phyloP scores from a whole-genome alignment of 345 rosid species.

The Populus ilicifolia region DNA sequence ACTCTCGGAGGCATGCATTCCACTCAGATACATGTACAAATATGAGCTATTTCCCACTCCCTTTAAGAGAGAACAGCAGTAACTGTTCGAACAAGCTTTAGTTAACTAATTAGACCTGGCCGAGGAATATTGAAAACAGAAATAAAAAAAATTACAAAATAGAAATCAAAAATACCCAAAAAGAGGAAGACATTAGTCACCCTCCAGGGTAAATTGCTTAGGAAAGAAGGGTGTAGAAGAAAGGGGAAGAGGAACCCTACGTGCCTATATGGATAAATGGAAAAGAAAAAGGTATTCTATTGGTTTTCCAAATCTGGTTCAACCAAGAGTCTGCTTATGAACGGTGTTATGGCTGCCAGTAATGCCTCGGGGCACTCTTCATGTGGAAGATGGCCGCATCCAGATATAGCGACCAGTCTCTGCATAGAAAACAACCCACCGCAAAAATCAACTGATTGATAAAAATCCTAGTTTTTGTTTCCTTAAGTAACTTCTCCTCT shows the following conservation, averaged over 20 bases:
- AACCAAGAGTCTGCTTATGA: constrained; percentile 59
- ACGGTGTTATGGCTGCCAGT: constrained; percentile 79
- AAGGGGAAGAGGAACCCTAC: constrained; percentile 9
- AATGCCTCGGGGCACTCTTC: constrained; percentile 95
- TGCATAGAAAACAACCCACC: constrained; percentile 30
- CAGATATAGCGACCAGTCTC: constrained; percentile 93
- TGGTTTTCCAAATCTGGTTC: constrained; percentile 43
- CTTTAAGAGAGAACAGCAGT: constrained; percentile 15
- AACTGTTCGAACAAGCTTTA: constrained; percentile 9
- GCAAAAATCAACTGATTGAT: background rate
- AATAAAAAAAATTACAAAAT: constrained; percentile 11
- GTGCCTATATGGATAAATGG: constrained; percentile 27
- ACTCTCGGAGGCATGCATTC: constrained; percentile 6
- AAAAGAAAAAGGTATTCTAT: constrained; percentile 30
- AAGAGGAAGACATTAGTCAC: constrained; percentile 27
- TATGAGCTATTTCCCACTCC: constrained; percentile 21
- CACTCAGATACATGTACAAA: constrained; percentile 27
- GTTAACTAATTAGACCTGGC: background rate
- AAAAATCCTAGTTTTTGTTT: no score
- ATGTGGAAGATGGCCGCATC: constrained; percentile 97
- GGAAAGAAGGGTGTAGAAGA: background rate
- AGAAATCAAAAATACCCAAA: constrained; percentile 36
- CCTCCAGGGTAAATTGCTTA: constrained; percentile 24
- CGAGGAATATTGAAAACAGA: background rate
- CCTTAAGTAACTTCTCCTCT: background rate